A percentile compares a stretch with the other conserved stretches of the same genome.
These are phyloP conservation scores for Zoysia pacifica DNA, from an alignment of 176 grass and related monocot genomes.

Conservation along the genomic window DNA sequence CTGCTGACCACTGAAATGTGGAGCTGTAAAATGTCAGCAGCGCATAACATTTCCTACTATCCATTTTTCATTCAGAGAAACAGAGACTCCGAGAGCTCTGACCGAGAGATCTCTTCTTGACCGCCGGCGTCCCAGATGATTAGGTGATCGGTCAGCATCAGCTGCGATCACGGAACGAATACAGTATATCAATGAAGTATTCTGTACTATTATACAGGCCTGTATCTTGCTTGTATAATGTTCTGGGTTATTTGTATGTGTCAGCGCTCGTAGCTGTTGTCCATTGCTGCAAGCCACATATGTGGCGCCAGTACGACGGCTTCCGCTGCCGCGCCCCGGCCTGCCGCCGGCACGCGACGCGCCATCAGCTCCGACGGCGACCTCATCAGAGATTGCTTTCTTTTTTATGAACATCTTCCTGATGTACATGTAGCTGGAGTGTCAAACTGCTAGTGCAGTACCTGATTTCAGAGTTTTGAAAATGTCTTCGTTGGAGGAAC, in stretches of 20 bases:
- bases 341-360: slow-evolving; percentile 45
- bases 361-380: slow-evolving; percentile 2
- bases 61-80: slow-evolving; percentile 17
- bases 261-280: slow-evolving; percentile 27
- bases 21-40: neutral
- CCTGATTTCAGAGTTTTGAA: slow-evolving; percentile 5
- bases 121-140: slow-evolving; percentile 6
- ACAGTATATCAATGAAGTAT: neutral
- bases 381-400: neutral
- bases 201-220: neutral
- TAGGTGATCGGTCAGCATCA: slow-evolving; percentile 32
- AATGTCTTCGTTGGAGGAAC: neutral
- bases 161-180: neutral
- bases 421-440: slow-evolving; percentile 1
- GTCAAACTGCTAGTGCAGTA: neutral
- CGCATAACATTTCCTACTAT: neutral
- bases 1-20: slow-evolving; percentile 9
- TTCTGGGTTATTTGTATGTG: neutral
- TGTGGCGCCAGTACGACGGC: slow-evolving; percentile 1
- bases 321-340: slow-evolving; percentile 21
- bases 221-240: neutral
- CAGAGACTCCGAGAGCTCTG: slow-evolving; percentile 1
- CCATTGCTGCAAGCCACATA: slow-evolving; percentile 24
- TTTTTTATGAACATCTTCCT: too few species aligned
- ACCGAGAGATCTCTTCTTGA: slow-evolving; percentile 30